A percentile compares a stretch with the other conserved stretches of the same genome.
phyloP scores from a whole-genome alignment of 345 rosid genomes.

The Aurinia saxatilis region DNA sequence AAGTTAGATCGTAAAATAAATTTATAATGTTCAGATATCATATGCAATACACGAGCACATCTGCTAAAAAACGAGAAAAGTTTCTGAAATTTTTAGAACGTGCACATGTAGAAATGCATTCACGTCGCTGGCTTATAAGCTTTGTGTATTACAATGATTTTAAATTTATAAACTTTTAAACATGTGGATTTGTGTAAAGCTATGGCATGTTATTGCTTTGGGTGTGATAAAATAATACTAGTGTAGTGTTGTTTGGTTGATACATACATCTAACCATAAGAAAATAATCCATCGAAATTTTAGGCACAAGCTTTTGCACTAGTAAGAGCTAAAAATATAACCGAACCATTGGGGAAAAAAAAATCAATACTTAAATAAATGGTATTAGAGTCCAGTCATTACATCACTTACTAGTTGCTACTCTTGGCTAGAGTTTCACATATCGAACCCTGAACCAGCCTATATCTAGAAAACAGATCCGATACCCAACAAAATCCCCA shows the following conservation, averaged over 20 bases:
- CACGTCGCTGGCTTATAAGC: too few species aligned
- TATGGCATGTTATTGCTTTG: not conserved
- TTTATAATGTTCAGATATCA: too few species aligned
- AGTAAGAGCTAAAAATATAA: not conserved
- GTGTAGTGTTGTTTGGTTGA: not conserved
- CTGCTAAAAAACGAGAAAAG: too few species aligned
- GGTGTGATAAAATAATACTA: not conserved
- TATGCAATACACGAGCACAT: too few species aligned
- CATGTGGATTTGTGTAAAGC: not conserved
- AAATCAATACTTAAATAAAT: not conserved
- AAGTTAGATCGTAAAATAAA: too few species aligned
- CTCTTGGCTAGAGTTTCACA: constrained; percentile 1
- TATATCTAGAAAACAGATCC: not conserved
- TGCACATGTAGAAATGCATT: too few species aligned
- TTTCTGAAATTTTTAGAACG: too few species aligned
- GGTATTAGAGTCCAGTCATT: not conserved
- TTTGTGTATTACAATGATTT: too few species aligned
- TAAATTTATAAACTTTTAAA: too few species aligned
- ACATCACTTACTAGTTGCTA: not conserved
- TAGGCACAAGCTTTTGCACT: not conserved
- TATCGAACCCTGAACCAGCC: not conserved
- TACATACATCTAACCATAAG: not conserved
- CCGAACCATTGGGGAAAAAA: not conserved
- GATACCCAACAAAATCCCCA: not conserved
- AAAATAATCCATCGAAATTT: not conserved